Conservation (phyloP, 371 early-diverging fungal species). For the Choanephora cucurbitarum region DNA sequence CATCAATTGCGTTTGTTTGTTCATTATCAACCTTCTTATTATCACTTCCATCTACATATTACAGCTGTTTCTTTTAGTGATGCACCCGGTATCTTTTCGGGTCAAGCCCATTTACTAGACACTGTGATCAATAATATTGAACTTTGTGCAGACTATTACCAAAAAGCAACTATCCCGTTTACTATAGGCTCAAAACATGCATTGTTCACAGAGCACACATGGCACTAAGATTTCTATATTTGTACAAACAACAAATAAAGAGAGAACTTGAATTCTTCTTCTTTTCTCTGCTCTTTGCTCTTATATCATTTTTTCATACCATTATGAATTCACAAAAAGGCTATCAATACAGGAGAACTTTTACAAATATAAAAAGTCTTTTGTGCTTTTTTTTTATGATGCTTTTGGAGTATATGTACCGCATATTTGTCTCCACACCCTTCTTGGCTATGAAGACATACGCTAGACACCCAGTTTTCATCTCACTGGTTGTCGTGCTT, state of each 20-base stretch:
- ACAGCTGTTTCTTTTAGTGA: slow-evolving; percentile 64
- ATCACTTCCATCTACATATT: slow-evolving; percentile 83
- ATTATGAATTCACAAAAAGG: not conserved
- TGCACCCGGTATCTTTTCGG: slow-evolving; percentile 64
- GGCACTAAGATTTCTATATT: not conserved
- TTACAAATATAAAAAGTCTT: slow-evolving; percentile 7
- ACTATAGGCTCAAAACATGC: slow-evolving; percentile 34
- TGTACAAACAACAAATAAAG: slow-evolving; percentile 2
- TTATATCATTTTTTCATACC: not conserved
- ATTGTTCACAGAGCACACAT: slow-evolving; percentile 11
- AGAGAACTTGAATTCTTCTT: not conserved
- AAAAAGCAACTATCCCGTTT: slow-evolving; percentile 39
- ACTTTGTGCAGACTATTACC: slow-evolving; percentile 38
- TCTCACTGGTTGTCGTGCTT: slow-evolving; percentile 10
- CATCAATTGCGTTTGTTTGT: slow-evolving; percentile 73
- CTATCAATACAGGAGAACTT: not conserved
- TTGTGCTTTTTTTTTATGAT: slow-evolving; percentile 9
- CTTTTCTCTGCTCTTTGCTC: not conserved
- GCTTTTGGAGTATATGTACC: slow-evolving; percentile 16
- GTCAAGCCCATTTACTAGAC: slow-evolving; percentile 77
- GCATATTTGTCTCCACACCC: slow-evolving; percentile 17
- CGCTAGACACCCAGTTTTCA: slow-evolving; percentile 18
- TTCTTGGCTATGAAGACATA: slow-evolving; percentile 12
- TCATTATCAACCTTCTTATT: slow-evolving; percentile 89
- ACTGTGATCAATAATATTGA: slow-evolving; percentile 66